Base-by-base conservation (phyloP, 352 stramenopile genomes). In the Phytophthora ramorum region DNA sequence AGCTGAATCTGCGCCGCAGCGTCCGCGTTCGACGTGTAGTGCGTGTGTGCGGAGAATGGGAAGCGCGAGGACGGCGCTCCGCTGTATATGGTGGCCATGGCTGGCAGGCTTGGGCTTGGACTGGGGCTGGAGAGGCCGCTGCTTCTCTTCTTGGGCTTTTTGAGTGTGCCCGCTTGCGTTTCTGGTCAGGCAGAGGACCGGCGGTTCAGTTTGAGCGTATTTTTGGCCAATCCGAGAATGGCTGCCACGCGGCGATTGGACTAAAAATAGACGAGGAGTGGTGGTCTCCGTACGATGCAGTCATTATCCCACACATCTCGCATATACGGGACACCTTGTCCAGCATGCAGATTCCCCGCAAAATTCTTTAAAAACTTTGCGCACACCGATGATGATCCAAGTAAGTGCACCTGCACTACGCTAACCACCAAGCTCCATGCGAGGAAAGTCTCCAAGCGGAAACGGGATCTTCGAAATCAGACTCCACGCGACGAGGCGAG, bases 31-130 rank as follows among this genome's bases (percentile, higher is more conserved):
- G 68, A 71, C 66, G 81, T 83, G 64, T 92, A 92, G 67, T 93
- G 84, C 50, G 80, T 87, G 57, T 87, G 81, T 17, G 75, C 63
- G 40, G 58, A 69, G 66, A 93, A 89, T 48, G 81, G 73, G 58
- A 93, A 87, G 34, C 82, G 80, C 66, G 76, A 67, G 48, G 78
- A 78, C 26, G 79, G 75, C 48, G 78, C 75, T 45, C 73, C 77
- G 60, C 84, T 85, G 74, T 93, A 93, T 34, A 91, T 87, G 16
- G 84, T 87, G 38, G 84, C 82, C 75, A 90, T 90, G 45, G 28
- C 54, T 53, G n/a, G 14, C 26, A 8, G 26, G 26, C 26, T 7
- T 4, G 26, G 19, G 13, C 14, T 17, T 20, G 16, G 26, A 2
- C 24, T 26, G n/a, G 20, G 9, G 19, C 32, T 30, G 19, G 19